Conservation (phyloP, 768 basidiomycete genomes). For the Leccinum olivaceopallidum region DNA sequence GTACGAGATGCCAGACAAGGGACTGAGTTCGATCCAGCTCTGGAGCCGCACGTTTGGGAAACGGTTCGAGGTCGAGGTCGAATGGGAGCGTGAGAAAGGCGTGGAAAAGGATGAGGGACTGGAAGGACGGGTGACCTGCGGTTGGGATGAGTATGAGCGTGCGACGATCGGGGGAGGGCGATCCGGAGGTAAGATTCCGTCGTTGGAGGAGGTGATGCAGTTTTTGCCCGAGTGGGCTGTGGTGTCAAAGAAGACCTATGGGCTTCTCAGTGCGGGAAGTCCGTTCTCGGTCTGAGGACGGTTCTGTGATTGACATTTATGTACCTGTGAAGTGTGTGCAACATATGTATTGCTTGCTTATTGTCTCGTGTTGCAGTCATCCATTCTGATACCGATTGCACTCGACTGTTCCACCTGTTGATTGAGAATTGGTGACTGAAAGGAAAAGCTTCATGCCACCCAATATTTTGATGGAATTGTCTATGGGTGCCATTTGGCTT, state of each 20-base stretch:
- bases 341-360: no score
- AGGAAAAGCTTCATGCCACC: no score
- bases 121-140: slow-evolving; percentile 55
- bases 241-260: slow-evolving; percentile 56
- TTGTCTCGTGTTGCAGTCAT: no score
- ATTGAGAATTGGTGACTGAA: no score
- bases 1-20: slow-evolving; percentile 38
- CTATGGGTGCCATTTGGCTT: no score
- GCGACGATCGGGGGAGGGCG: slow-evolving; percentile 47
- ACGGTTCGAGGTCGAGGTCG: slow-evolving; percentile 52
- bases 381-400: no score
- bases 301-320: not conserved
- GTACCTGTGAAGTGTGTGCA: no score
- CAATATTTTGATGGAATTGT: no score
- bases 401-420: no score
- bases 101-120: slow-evolving; percentile 13
- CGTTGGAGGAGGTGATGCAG: slow-evolving; percentile 61
- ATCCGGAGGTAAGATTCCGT: slow-evolving; percentile 55
- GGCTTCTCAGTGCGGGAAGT: slow-evolving; percentile 53
- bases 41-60: slow-evolving; percentile 64
- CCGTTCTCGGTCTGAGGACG: slow-evolving; percentile 22
- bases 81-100: slow-evolving; percentile 39
- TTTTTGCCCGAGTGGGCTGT: slow-evolving; percentile 70
- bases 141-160: slow-evolving; percentile 70
- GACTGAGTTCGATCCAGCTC: slow-evolving; percentile 45